Conservation (phyloP, 2,329 filamentous ascomycete genomes). For the Diaporthe sp. region DNA sequence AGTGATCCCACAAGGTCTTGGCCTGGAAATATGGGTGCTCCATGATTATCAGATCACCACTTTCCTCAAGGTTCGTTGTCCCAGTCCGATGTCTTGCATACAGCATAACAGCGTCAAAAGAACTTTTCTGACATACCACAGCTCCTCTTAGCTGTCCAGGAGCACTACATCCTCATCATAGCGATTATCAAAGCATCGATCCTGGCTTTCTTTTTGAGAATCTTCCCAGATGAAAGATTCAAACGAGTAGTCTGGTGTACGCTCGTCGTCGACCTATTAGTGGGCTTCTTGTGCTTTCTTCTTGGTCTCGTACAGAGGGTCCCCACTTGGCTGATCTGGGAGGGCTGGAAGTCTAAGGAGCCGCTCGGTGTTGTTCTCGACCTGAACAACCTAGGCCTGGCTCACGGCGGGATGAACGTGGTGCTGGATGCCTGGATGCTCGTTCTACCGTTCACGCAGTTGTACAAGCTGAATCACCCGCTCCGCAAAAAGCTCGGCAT, state of each 20-base stretch:
- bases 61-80: neutral
- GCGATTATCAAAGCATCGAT: slow-evolving; percentile 21
- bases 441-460: slow-evolving; percentile 13
- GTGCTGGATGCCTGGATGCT: slow-evolving; percentile 17
- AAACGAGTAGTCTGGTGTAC: slow-evolving; percentile 5
- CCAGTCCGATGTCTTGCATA: neutral
- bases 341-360: slow-evolving; percentile 23
- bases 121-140: neutral
- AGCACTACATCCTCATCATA: neutral
- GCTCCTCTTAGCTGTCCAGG: neutral
- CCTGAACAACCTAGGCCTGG: neutral
- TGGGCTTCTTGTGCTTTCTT: neutral
- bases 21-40: slow-evolving; percentile 11
- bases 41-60: neutral
- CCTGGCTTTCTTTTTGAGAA: slow-evolving; percentile 10
- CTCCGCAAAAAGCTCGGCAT: neutral
- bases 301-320: neutral
- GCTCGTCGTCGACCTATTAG: neutral
- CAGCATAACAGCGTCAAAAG: neutral
- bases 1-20: slow-evolving; percentile 13
- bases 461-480: slow-evolving; percentile 16
- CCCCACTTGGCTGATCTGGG: slow-evolving; percentile 20
- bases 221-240: slow-evolving; percentile 20
- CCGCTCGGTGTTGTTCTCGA: neutral
- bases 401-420: neutral